Conservation (phyloP, 441 rosid genomes). For the Daphne laureola region DNA sequence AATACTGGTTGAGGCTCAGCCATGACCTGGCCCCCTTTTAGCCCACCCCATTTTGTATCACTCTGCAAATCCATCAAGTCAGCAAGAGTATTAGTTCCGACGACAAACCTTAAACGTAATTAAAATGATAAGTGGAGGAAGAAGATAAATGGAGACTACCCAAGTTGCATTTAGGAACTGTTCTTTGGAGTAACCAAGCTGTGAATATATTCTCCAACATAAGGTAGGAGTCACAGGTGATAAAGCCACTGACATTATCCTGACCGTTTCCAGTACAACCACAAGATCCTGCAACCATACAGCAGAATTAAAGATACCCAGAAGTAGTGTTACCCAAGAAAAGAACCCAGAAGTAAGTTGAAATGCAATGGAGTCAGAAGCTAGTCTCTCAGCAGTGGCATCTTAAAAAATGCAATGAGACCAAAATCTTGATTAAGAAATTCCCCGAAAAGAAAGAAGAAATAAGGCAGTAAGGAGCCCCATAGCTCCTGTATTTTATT, state of each 20-base stretch:
- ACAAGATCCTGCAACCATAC: conserved; percentile 63
- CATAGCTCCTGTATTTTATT: too few relatives aligned
- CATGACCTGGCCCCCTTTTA: conserved; percentile 79
- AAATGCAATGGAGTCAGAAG: too few relatives aligned
- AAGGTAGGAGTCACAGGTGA: conserved; percentile 74
- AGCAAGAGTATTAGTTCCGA: not conserved
- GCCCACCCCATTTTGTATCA: conserved; percentile 85
- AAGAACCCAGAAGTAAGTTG: too few relatives aligned
- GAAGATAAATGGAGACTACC: conserved; percentile 29
- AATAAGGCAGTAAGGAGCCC: too few relatives aligned
- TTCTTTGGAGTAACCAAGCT: conserved; percentile 72
- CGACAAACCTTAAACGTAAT: not conserved
- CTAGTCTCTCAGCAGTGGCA: not conserved
- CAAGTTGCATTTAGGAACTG: conserved; percentile 44
- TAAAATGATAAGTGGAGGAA: not conserved
- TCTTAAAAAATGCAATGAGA: not conserved
- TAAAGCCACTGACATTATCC: conserved; percentile 68
- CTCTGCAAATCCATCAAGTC: conserved; percentile 23
- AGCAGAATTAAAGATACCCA: conserved; percentile 9
- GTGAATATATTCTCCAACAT: conserved; percentile 62
- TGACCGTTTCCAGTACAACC: conserved; percentile 74
- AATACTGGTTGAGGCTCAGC: conserved; percentile 76
- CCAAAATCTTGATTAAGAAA: not conserved
- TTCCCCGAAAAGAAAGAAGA: not conserved
- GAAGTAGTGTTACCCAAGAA: not conserved